Evolutionary conservation across 805 yeast genomes (phyloP).

Genomic region (Kodamaea sagamina): DNA sequence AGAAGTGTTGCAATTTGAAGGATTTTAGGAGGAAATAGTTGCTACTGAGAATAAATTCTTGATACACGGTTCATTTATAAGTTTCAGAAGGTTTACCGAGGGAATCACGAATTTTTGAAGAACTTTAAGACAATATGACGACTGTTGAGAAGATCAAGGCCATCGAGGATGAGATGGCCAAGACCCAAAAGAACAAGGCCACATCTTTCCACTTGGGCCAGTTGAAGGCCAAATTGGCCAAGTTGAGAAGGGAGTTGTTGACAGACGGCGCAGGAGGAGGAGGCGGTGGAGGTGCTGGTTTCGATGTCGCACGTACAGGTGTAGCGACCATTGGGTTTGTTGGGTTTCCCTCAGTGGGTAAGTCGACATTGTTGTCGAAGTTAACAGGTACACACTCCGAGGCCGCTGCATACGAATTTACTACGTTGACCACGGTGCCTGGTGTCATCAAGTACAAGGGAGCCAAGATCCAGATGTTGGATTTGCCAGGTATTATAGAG

Average conservation of each 20-base stretch:
- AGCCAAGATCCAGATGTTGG: conserved; percentile 95
- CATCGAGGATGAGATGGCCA: conserved; percentile 97
- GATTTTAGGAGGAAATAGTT: too few relatives aligned
- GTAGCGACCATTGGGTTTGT: conserved; percentile 97
- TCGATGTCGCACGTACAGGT: conserved; percentile 98
- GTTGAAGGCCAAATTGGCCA: conserved; percentile 93
- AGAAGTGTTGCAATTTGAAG: neutral
- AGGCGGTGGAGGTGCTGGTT: conserved; percentile 91
- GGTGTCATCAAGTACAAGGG: conserved; percentile 96
- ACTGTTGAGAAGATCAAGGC: conserved; percentile 67
- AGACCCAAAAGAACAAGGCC: conserved; percentile 96
- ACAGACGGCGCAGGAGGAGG: conserved; percentile 65
- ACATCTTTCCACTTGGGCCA: conserved; percentile 97
- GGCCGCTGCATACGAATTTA: conserved; percentile 97
- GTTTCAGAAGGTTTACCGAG: too few relatives aligned
- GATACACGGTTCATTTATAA: too few relatives aligned
- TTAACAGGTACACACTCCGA: conserved; percentile 96
- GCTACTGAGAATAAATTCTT: too few relatives aligned
- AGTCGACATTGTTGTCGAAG: conserved; percentile 80
- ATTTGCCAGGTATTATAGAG: conserved; percentile 86
- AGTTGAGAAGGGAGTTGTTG: conserved; percentile 87
- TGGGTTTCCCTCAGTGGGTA: conserved; percentile 97
- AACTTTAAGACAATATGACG: conserved; percentile 35
- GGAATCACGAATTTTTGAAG: neutral
- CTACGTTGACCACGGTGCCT: conserved; percentile 96